phyloP scores from a whole-genome alignment of 2,329 filamentous ascomycete species.

The Pseudonectria buxi region DNA sequence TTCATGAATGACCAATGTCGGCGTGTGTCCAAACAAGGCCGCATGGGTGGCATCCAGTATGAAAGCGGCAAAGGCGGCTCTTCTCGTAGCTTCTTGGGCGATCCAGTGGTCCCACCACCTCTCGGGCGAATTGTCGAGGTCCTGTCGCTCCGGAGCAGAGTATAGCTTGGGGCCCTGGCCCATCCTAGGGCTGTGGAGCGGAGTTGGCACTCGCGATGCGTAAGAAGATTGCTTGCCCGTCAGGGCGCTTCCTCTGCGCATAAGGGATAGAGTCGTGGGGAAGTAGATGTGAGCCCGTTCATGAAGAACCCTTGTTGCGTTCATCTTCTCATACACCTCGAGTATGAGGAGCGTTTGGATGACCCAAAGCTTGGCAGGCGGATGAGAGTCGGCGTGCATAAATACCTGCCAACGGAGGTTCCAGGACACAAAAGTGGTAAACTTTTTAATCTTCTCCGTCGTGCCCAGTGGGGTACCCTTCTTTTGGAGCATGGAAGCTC shows the following conservation, averaged over 20 bases:
- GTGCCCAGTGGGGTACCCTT: conserved; percentile 11
- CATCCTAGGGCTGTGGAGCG: conserved; percentile 16
- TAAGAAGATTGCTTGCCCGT: conserved; percentile 22
- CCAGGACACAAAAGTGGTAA: conserved; percentile 23
- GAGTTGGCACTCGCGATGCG: conserved; percentile 18
- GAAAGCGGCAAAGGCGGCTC: conserved; percentile 21
- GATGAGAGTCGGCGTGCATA: conserved; percentile 23
- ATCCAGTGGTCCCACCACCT: conserved; percentile 26
- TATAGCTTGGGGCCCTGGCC: conserved; percentile 7
- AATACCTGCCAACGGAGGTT: conserved; percentile 23
- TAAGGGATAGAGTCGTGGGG: conserved; percentile 20
- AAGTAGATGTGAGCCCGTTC: conserved; percentile 25
- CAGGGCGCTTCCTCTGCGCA: conserved; percentile 21
- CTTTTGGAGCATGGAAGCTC: conserved; percentile 22
- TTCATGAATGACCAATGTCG: conserved; percentile 22
- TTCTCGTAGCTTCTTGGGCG: conserved; percentile 22
- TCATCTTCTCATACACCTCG: conserved; percentile 23
- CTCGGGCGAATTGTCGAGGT: conserved; percentile 17
- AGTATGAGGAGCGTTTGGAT: conserved; percentile 21
- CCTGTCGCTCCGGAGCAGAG: conserved; percentile 7
- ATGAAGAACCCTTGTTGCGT: conserved; percentile 21
- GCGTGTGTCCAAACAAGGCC: conserved; percentile 22
- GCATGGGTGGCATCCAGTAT: conserved; percentile 23
- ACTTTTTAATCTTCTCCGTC: conserved; percentile 21
- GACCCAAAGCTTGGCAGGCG: conserved; percentile 22